Percentiles rank a stretch among this genome's conserved stretches.
These are phyloP conservation scores for Silene coronaria DNA, from an alignment of 179 eudicot species.

Conservation along the genomic window DNA sequence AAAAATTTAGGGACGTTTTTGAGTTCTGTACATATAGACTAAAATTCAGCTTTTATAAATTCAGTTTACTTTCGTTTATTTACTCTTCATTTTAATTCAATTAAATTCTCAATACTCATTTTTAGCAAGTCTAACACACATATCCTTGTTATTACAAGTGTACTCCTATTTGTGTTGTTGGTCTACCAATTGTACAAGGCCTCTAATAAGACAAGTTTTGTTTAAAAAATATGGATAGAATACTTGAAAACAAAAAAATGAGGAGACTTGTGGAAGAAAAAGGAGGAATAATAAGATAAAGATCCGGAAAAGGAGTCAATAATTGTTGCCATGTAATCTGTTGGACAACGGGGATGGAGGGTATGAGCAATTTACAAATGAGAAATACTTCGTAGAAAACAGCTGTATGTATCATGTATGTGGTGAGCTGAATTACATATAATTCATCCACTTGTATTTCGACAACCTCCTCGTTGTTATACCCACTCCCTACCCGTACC, in stretches of 20 bases:
- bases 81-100: too few species aligned
- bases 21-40: too few species aligned
- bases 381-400: not conserved
- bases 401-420: not conserved
- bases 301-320: not conserved
- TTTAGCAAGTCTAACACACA: too few species aligned
- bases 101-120: too few species aligned
- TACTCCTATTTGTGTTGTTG: too few species aligned
- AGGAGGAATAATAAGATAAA: not conserved
- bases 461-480: slow-evolving; percentile 21
- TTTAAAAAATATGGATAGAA: not conserved
- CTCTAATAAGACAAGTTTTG: not conserved
- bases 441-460: slow-evolving; percentile 13
- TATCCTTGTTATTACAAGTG: too few species aligned
- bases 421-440: not conserved
- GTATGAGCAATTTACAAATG: not conserved
- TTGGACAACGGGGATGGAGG: not conserved
- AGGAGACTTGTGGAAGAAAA: not conserved
- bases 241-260: not conserved
- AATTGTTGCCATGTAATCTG: not conserved
- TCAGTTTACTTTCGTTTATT: too few species aligned
- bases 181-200: not conserved
- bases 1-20: too few species aligned
- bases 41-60: too few species aligned
- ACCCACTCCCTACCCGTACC: slow-evolving; percentile 24